Evolutionary conservation across 2,329 filamentous ascomycete species (phyloP).

Genomic region (Anthostomella pinea): DNA sequence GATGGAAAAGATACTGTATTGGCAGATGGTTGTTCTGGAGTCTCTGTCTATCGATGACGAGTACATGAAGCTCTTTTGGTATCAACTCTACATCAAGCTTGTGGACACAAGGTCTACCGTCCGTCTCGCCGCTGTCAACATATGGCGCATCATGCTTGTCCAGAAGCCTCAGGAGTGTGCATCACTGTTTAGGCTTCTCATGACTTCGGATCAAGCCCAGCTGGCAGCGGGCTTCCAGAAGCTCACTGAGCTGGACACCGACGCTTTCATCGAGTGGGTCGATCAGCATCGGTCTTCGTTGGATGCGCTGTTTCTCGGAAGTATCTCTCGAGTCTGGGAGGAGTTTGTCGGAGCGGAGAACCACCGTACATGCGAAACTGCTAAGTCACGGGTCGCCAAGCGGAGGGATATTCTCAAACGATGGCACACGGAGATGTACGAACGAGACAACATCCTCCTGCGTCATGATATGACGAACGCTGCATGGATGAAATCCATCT

Average conservation of each 20-base stretch:
- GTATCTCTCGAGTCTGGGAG: conserved; percentile 81
- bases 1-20: conserved; percentile 85
- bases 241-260: conserved; percentile 83
- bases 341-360: conserved; percentile 84
- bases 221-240: conserved; percentile 77
- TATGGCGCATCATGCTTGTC: conserved; percentile 89
- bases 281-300: conserved; percentile 76
- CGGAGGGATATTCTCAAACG: conserved; percentile 78
- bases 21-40: conserved; percentile 87
- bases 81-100: conserved; percentile 86
- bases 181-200: conserved; percentile 68
- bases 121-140: conserved; percentile 72
- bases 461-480: conserved; percentile 85
- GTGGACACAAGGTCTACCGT: conserved; percentile 67
- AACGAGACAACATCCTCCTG: conserved; percentile 67
- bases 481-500: conserved; percentile 95
- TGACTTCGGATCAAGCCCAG: conserved; percentile 66
- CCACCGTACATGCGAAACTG: conserved; percentile 71
- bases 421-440: conserved; percentile 70
- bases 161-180: conserved; percentile 86
- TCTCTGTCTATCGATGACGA: conserved; percentile 76
- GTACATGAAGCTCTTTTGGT: conserved; percentile 83
- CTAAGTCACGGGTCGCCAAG: conserved; percentile 65
- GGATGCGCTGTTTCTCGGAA: conserved; percentile 78
- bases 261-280: conserved; percentile 84